A percentile compares a stretch with the other conserved stretches of the same genome.
Conservation (phyloP, 495 filamentous ascomycete genomes). For the Rusavskia elegans region DNA sequence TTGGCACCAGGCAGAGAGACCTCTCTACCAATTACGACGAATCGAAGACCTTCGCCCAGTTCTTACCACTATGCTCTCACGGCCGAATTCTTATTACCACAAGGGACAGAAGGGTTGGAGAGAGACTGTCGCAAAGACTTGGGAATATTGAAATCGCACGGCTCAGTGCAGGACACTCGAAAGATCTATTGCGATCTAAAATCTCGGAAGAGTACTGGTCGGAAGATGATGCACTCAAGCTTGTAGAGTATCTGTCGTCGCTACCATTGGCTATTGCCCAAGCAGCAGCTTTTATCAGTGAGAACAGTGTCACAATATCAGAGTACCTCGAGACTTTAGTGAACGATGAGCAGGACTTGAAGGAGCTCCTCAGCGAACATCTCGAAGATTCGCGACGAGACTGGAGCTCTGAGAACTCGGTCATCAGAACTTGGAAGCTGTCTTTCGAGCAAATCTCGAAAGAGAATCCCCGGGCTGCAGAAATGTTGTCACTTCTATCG, state of each 20-base stretch:
- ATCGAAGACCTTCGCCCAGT: constrained; percentile 1
- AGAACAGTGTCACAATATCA: constrained; percentile 1
- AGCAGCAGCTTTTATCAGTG: constrained; percentile 27
- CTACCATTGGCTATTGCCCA: constrained; percentile 28
- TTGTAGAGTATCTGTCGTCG: constrained; percentile 16
- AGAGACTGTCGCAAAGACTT: constrained; percentile 1
- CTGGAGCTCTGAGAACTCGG: constrained; percentile 23
- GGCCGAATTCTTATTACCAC: constrained; percentile 24
- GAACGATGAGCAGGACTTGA: not conserved
- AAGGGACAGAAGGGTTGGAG: constrained; percentile 14
- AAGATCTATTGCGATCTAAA: constrained; percentile 5
- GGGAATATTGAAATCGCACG: constrained; percentile 5
- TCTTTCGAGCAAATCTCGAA: constrained; percentile 30
- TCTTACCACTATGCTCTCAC: constrained; percentile 14
- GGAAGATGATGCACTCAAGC: not conserved
- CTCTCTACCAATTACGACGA: not conserved
- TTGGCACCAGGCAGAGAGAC: not conserved
- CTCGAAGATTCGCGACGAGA: constrained; percentile 27
- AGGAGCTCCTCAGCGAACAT: constrained; percentile 20
- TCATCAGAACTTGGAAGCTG: constrained; percentile 33
- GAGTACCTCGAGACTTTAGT: not conserved
- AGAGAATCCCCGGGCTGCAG: constrained; percentile 17
- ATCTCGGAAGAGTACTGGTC: constrained; percentile 12
- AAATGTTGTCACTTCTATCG: constrained; percentile 24
- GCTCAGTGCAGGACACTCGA: constrained; percentile 9